Base-by-base conservation (phyloP, 148 eudicot genomes). In the Rhododendron vialii region DNA sequence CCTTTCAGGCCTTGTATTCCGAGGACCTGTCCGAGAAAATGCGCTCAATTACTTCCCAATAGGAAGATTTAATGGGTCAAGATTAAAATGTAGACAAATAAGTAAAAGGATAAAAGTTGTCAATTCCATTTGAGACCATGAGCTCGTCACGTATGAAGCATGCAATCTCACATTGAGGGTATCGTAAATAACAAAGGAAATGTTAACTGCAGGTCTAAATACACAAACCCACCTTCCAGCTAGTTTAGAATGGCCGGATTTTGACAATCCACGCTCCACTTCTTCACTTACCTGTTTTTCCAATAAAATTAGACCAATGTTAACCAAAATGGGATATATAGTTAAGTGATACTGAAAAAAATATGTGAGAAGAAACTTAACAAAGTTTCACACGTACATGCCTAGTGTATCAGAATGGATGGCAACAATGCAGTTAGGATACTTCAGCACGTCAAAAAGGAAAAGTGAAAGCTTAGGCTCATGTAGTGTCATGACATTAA, bases 251-350 rank as follows among this genome's bases (percentile, higher is more conserved):
- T 88, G 90, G 65, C 87, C 90, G 57, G 71, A 87, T 75, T 77
- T 90, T 65, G 90, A 81, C 82, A 86, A 88, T 63, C 90, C 92
- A 53, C 90, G 89, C 85, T 88, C 92, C 78, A 87, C 86, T 87
- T 90, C 92, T 90, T 90, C 88, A 51, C 92, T 89, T 65, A 89
- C 88, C 88, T 89, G 89, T 82, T 76, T 84, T 30, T 53, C 80
- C 86, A 84, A 18, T 71, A 48, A 36, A 73, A 61, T 30, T 36
- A 47, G 26, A 38, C 17, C 71, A 63, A 4, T 63, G 50, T 85
- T n/a, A 79, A 63, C 35, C 8, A 15, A 79, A n/a, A 4, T 63
- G 77, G 41, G 57, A 69, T 20, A 63, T 67, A 20, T 5, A 38
- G 41, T 59, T 28, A 7, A 24, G 17, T 45, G 18, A 20, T 53